phyloP scores from a whole-genome alignment of 352 stramenopile species.

The Globisporangium polare region DNA sequence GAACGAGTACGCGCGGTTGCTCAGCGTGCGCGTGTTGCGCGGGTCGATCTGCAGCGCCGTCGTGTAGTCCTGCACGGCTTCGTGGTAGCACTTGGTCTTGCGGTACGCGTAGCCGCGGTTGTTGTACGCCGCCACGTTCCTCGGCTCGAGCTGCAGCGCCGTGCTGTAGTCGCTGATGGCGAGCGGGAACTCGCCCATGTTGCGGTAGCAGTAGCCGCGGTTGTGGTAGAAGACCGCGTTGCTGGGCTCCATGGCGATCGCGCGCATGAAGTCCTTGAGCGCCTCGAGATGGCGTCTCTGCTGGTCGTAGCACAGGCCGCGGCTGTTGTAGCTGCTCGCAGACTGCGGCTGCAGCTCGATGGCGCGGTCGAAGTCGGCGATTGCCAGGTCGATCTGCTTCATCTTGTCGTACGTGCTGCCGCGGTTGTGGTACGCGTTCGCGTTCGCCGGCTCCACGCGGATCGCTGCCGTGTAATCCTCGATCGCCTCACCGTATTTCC shows the following conservation, averaged over 20 bases:
- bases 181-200: constrained; percentile 68
- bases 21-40: constrained; percentile 74
- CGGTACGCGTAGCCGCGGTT: constrained; percentile 83
- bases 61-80: constrained; percentile 74
- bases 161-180: constrained; percentile 66
- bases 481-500: constrained; percentile 56
- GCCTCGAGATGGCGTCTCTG: constrained; percentile 55
- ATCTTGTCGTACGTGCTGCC: constrained; percentile 82
- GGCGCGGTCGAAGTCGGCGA: constrained; percentile 64
- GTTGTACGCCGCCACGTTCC: constrained; percentile 76
- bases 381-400: constrained; percentile 47
- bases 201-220: constrained; percentile 80
- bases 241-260: constrained; percentile 56
- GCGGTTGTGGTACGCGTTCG: constrained; percentile 82
- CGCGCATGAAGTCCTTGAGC: constrained; percentile 67
- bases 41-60: constrained; percentile 66
- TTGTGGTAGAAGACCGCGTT: constrained; percentile 86
- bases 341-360: constrained; percentile 56
- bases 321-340: constrained; percentile 79
- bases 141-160: constrained; percentile 56
- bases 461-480: constrained; percentile 77
- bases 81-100: constrained; percentile 63
- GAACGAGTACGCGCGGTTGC: constrained; percentile 83
- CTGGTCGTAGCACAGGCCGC: constrained; percentile 74
- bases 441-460: constrained; percentile 58